phyloP scores from a whole-genome alignment of 345 rosid genomes.

The Eucalyptus cloeziana region DNA sequence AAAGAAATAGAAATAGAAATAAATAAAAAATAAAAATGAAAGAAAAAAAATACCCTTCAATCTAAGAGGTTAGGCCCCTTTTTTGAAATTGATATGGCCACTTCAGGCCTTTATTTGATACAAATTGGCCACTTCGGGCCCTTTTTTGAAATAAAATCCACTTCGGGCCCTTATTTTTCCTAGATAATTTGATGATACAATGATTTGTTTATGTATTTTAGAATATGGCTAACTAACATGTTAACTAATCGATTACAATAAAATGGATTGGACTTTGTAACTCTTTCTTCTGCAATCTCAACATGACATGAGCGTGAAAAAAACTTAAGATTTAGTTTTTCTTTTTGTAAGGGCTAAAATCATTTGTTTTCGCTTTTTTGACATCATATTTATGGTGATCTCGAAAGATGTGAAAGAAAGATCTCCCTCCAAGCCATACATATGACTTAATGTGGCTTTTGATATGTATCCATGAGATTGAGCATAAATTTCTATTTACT shows the following conservation, averaged over 20 bases:
- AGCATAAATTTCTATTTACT: not conserved
- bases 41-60: too few species aligned
- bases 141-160: rapidly evolving
- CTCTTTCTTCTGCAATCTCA: not conserved
- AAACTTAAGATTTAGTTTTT: not conserved
- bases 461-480: not conserved
- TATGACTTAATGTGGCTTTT: not conserved
- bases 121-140: rapidly evolving
- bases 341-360: not conserved
- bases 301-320: not conserved
- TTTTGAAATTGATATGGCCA: too few species aligned
- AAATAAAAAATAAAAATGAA: too few species aligned
- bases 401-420: too few species aligned
- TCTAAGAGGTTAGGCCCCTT: too few species aligned
- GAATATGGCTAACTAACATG: not conserved
- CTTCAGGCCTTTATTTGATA: too few species aligned
- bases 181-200: not conserved
- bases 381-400: not conserved
- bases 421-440: not conserved
- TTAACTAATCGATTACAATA: not conserved
- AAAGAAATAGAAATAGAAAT: too few species aligned
- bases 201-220: not conserved
- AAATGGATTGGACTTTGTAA: not conserved
- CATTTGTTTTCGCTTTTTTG: not conserved
- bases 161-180: too few species aligned